Base-by-base conservation (phyloP, 345 rosid genomes). In the Lenwebbia sp. region DNA sequence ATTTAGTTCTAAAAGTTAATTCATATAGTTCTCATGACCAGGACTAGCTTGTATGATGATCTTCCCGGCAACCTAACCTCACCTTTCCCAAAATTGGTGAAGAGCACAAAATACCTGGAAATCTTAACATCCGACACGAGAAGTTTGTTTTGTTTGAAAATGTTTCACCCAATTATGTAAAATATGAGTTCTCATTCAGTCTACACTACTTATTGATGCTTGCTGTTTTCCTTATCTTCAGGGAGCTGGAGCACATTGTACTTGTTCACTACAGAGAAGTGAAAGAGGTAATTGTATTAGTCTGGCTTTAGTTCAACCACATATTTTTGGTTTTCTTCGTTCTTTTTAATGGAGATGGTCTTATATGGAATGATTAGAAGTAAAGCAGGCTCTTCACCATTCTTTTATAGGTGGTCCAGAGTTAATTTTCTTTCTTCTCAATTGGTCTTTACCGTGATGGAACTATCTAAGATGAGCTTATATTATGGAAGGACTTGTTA, bases 201-300 rank as follows among this genome's bases (percentile, higher is more conserved):
- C 85, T 74, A 28, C 47, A 33, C 47, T 47, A 10, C 74, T 52
- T 7, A 41, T 86, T 17, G 75, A 44, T 53, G 41, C 49, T 82
- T 23, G 7, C 70, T 28, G 10, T 74, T 82, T 55, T 51, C 82
- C 84, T 75, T 47, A 49, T 88, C 88, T 91, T 88, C 98, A 96
- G 99, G 93, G 89, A 91, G 84, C 90, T 96, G 28, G 96, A 94
- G 90, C 96, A 96, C 87, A 94, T 93, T 83, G 96, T 94, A 85
- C 91, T 94, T 85, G 96, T 94, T 50, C 96, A 94, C 89, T 94
- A 96, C 92, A 91, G 95, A 91, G 96, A 95, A 91, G 96, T 96
- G 85, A 95, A 93, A 85, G 94, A 93, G 97, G 99, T 96, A 94
- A 60, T 70, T 37, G 47, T 84, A 13, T 3, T 49, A 47, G 23